A percentile compares a stretch with the other conserved stretches of the same genome.
phyloP scores from a whole-genome alignment of 2,329 filamentous ascomycete genomes.

The Nigrograna mackinnonii region DNA sequence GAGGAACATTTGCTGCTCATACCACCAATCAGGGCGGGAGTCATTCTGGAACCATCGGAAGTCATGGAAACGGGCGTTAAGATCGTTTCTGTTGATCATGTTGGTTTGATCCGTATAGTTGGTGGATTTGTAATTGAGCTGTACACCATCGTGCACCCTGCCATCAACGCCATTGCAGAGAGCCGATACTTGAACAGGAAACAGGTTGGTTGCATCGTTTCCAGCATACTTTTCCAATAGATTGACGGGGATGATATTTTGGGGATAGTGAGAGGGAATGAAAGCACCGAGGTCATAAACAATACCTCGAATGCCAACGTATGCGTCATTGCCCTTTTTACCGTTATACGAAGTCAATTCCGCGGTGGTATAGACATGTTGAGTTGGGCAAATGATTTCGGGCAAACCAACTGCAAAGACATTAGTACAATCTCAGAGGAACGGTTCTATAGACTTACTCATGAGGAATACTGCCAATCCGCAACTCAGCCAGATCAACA shows the following conservation, averaged over 20 bases:
- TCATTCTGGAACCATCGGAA: slow-evolving; percentile 86
- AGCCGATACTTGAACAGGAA: slow-evolving; percentile 92
- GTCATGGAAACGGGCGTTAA: slow-evolving; percentile 84
- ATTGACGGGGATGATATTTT: slow-evolving; percentile 60
- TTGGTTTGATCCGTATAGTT: slow-evolving; percentile 73
- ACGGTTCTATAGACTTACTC: slow-evolving; percentile 25
- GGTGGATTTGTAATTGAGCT: slow-evolving; percentile 77
- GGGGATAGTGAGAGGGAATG: slow-evolving; percentile 76
- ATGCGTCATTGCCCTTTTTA: slow-evolving; percentile 66
- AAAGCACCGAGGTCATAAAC: slow-evolving; percentile 83
- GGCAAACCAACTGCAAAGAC: slow-evolving; percentile 71
- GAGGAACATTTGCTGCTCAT: slow-evolving; percentile 80
- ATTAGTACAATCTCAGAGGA: slow-evolving; percentile 15
- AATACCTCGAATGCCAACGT: slow-evolving; percentile 81
- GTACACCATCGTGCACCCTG: slow-evolving; percentile 70
- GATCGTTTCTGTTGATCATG: slow-evolving; percentile 68
- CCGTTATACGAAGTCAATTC: slow-evolving; percentile 79
- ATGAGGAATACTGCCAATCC: slow-evolving; percentile 83
- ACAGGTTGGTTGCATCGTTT: slow-evolving; percentile 81
- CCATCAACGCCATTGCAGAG: slow-evolving; percentile 80
- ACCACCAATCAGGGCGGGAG: slow-evolving; percentile 87
- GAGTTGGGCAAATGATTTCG: slow-evolving; percentile 86
- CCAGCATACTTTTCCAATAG: slow-evolving; percentile 81
- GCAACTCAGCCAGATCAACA: slow-evolving; percentile 93
- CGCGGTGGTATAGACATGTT: slow-evolving; percentile 79